Conservation (phyloP, 208 protist species). For the Acanthamoeba royreba region DNA sequence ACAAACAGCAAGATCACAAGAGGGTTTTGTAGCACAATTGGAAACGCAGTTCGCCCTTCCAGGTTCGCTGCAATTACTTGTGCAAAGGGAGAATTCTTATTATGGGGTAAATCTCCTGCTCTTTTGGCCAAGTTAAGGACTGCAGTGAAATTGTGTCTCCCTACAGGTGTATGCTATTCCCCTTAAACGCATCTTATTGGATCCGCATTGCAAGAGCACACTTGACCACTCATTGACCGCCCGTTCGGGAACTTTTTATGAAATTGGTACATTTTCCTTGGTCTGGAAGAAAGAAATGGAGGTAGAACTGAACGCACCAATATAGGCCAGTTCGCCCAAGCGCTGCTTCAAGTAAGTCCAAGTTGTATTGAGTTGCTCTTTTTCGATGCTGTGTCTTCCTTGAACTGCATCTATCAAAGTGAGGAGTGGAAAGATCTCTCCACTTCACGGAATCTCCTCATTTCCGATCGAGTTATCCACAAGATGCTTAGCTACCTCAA, state of each 20-base stretch:
- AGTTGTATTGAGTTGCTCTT: background rate
- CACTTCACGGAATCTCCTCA: too few relatives aligned
- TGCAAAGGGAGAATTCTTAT: background rate
- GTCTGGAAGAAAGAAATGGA: background rate
- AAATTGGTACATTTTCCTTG: background rate
- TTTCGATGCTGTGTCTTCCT: background rate
- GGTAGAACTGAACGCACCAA: background rate
- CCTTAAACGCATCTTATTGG: too few relatives aligned
- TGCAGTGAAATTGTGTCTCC: background rate
- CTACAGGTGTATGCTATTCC: too few relatives aligned
- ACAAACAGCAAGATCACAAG: background rate
- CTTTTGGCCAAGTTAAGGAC: background rate
- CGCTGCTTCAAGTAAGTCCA: background rate
- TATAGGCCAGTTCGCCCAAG: background rate
- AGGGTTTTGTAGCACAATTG: background rate
- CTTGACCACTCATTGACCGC: too few relatives aligned
- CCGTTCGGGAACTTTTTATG: background rate
- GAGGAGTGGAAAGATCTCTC: background rate
- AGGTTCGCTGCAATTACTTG: background rate
- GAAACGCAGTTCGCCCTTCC: background rate
- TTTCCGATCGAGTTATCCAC: too few relatives aligned
- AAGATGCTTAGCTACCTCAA: too few relatives aligned
- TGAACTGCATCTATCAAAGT: background rate
- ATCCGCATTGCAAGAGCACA: too few relatives aligned
- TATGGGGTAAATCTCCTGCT: background rate